These are phyloP conservation scores for Mycosphaerelloides madeirae DNA, from an alignment of 2,329 filamentous ascomycete species.

Conservation along the genomic window DNA sequence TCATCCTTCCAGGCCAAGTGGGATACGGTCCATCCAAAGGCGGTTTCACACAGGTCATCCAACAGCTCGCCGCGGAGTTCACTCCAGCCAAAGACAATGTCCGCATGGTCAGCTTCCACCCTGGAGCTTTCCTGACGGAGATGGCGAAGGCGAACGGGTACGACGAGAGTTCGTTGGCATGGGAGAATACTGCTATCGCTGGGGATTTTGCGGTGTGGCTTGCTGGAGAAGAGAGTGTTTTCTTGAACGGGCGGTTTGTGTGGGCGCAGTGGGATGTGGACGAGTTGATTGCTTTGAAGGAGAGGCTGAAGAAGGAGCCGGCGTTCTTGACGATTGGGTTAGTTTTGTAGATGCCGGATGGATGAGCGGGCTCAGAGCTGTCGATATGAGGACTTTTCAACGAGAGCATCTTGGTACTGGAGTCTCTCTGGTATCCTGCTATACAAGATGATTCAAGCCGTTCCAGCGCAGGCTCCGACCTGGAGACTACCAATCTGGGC, in stretches of 20 bases:
- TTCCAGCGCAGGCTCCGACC: no score
- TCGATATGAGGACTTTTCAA: no score
- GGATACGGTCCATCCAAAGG: conserved; percentile 15
- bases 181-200: conserved; percentile 22
- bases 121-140: conserved; percentile 8
- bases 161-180: conserved; percentile 4
- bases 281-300: conserved; percentile 17
- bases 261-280: conserved; percentile 25
- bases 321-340: conserved; percentile 20
- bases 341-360: conserved; percentile 3
- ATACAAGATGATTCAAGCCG: no score
- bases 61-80: conserved; percentile 4
- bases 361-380: no score
- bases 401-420: no score
- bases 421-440: no score
- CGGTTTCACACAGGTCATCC: conserved; percentile 9
- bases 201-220: conserved; percentile 36
- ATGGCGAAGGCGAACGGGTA: conserved; percentile 2
- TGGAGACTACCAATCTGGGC: no score
- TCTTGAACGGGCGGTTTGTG: conserved; percentile 35
- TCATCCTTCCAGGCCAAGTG: conserved; percentile 13
- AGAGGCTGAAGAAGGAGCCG: conserved; percentile 13
- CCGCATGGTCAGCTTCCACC: conserved; percentile 12
- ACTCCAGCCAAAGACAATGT: not conserved
- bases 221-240: conserved; percentile 35